Evolutionary conservation across 2,329 filamentous ascomycete genomes (phyloP), one percentile per base, ranked within the genome.

Genomic region (Ascochyta lentis): DNA sequence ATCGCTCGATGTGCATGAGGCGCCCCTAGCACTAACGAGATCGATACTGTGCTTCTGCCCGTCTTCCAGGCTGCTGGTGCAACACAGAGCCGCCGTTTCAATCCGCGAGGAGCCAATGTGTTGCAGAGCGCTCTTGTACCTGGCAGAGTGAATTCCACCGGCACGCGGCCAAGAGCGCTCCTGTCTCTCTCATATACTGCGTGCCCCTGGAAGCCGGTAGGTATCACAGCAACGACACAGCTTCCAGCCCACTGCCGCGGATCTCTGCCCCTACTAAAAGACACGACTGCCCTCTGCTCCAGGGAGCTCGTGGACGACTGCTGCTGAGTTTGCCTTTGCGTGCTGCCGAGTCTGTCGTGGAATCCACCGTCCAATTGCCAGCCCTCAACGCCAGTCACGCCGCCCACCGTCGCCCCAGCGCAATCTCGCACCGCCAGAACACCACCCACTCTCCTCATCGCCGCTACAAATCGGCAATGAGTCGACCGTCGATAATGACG

Each of bases 141-240:
- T 76, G 73, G 73, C 69, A 67, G 60, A 67, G 59, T 64, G 64
- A 71, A 62, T 59, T 63, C 56, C 53, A 61, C 64, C 65, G 60
- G 62, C 67, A 71, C 68, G 68, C 71, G 63, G 67, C 68, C 61
- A 71, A 62, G 60, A 70, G 65, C 62, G 12, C 64, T 64, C 63
- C 59, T 70, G 65, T 74, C 63, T 69, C 68, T 70, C 46, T 50
- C 66, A 74, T 75, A 76, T 76, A 76, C 73, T 74, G 71, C 69
- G 60, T 68, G 67, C 70, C 72, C 72, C 73, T 73, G 69, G 70
- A 64, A 57, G 54, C 55, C 49, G 49, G 65, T 66, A 59, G 66
- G 71, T 74, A 69, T 70, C 67, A 75, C 73, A 69, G 66, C 69
- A 73, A 75, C 71, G 67, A 73, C 68, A 67, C 66, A 67, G 68